Evolutionary conservation across 208 protist species (phyloP).

Genomic region (Giardia duodenalis): DNA sequence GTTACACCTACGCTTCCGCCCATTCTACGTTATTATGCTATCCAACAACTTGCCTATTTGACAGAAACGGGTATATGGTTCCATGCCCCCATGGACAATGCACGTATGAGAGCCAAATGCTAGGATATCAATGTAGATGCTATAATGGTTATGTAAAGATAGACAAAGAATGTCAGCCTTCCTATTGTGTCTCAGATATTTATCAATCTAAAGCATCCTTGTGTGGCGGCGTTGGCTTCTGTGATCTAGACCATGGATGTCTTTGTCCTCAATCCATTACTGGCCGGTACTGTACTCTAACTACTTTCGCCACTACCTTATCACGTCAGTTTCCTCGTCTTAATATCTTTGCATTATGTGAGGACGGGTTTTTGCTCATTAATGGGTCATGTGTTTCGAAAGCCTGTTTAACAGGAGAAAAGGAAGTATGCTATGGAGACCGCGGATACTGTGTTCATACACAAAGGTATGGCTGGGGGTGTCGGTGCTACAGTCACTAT

Average conservation of each 20-base stretch:
- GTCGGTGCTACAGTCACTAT: neutral
- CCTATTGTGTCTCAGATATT: neutral
- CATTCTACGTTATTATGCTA: neutral
- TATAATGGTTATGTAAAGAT: neutral
- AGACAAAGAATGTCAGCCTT: neutral
- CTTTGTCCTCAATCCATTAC: neutral
- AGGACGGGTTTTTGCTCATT: neutral
- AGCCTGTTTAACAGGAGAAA: neutral
- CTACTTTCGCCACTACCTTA: neutral
- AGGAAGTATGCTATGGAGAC: neutral
- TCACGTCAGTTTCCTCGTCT: neutral
- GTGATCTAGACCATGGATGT: neutral
- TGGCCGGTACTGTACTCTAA: neutral
- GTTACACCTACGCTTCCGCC: neutral
- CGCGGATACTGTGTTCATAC: neutral
- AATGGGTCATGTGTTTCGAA: neutral
- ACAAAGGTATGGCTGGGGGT: neutral
- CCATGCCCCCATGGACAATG: neutral
- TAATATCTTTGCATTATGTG: neutral
- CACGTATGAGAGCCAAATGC: neutral
- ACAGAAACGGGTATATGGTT: neutral
- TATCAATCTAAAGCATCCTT: neutral
- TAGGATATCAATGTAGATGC: neutral
- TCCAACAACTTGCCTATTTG: neutral
- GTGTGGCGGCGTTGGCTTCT: neutral